Evolutionary conservation across 1,284 basidiomycete genomes (phyloP), one percentile per base, ranked within the genome.

Genomic region (Trametes polyzona): DNA sequence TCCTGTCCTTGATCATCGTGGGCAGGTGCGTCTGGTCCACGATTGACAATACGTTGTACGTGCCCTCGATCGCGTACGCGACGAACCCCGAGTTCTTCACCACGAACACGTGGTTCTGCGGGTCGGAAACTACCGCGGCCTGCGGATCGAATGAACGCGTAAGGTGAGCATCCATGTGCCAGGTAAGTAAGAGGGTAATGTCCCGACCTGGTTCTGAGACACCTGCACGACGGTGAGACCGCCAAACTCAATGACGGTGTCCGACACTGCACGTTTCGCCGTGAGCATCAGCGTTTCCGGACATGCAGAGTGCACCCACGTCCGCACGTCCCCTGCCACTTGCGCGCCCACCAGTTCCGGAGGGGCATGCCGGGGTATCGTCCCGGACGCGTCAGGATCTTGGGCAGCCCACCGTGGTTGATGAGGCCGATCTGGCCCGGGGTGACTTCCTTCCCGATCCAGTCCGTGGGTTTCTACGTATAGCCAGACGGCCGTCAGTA

Each of bases 81-180:
- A 87, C 87, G 62, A 91, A 90, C 14, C 88, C 88, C 40, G 83
- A 76, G 65, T 90, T 88, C 72, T 86, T 88, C 62, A 92, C 76
- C n/a, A 92, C 87, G 66, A 92, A 91, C 29, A 92, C 83, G 29
- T 83, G 86, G 62, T 92, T 92, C 76, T 88, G 87, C 39, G 90
- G 90, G 67, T 92, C 88, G 2, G 84, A 88, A 32, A 92, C 77
- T 32, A 92, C 88, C 0, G 90, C 88, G 6, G 87, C 88, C 75
- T 87, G 71, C n/a, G n/a, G n/a, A n/a, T n/a, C n/a, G n/a, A n/a
- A n/a, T n/a, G n/a, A n/a, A n/a, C n/a, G n/a, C n/a, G n/a, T n/a
- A n/a, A n/a, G n/a, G 49, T 14, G 27, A 61, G 9, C 3, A 37
- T 23, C 36, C 21, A 16, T 2, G n/a, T 41, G 14, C 17, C 6